A percentile compares a stretch with the other conserved stretches of the same genome.
phyloP scores from a whole-genome alignment of 2,329 filamentous ascomycete species.

The Talaromyces sp. region DNA sequence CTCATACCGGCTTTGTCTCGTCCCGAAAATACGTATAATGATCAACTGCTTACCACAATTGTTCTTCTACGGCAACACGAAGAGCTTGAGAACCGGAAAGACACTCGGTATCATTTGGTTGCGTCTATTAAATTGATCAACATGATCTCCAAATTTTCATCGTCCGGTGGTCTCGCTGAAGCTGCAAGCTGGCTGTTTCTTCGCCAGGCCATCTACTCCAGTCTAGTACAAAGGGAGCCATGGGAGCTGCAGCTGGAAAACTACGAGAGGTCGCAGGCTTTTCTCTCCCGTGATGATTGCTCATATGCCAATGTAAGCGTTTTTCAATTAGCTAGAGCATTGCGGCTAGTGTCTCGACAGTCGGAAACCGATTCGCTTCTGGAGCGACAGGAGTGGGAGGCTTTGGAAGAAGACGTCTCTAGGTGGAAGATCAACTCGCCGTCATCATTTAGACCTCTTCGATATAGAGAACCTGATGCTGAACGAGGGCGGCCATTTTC shows the following conservation, averaged over 20 bases:
- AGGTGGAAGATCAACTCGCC: too few species aligned
- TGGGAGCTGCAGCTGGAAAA: constrained; percentile 31
- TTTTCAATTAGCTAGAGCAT: constrained; percentile 27
- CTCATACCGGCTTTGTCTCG: constrained; percentile 28
- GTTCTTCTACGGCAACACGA: constrained; percentile 32
- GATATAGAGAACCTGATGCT: too few species aligned
- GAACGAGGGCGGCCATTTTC: too few species aligned
- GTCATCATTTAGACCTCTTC: too few species aligned
- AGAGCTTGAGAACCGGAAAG: constrained; percentile 21
- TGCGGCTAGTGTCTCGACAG: background rate
- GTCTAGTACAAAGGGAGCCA: constrained; percentile 27
- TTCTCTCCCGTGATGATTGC: constrained; percentile 29
- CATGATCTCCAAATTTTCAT: constrained; percentile 31
- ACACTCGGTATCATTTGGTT: constrained; percentile 31
- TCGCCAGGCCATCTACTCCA: constrained; percentile 36
- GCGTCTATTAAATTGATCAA: constrained; percentile 33
- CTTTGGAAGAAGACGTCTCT: too few species aligned
- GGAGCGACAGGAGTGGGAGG: too few species aligned
- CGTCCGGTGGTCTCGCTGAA: constrained; percentile 34
- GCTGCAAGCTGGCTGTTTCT: constrained; percentile 36
- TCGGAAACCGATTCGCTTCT: too few species aligned
- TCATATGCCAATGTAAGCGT: constrained; percentile 33
- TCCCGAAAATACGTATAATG: constrained; percentile 19
- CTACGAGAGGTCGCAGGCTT: constrained; percentile 28
- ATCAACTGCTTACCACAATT: constrained; percentile 28